Conservation (phyloP, 805 yeast genomes). For the Danielozyma ontarioensis region DNA sequence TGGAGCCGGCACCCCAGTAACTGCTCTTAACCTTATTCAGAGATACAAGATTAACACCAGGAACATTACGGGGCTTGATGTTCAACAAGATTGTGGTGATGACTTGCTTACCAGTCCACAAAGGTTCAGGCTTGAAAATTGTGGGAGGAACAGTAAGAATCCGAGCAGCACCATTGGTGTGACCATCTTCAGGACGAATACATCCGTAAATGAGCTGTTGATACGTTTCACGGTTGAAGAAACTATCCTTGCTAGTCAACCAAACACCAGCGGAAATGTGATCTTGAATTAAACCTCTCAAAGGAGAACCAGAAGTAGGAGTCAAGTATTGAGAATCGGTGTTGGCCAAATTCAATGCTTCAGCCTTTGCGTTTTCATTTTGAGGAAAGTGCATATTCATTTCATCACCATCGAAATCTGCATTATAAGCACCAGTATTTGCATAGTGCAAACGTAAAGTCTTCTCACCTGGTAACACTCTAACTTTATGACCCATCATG, state of each 20-base stretch:
- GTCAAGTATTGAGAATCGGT: constrained; percentile 97
- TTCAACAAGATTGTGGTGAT: constrained; percentile 88
- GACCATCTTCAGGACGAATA: constrained; percentile 96
- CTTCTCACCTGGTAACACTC: constrained; percentile 96
- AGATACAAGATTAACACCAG: constrained; percentile 83
- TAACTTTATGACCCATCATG: constrained; percentile 98
- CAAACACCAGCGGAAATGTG: constrained; percentile 99
- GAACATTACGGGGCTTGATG: constrained; percentile 79
- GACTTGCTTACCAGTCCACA: constrained; percentile 98
- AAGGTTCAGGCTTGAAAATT: constrained; percentile 73
- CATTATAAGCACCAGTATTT: constrained; percentile 97
- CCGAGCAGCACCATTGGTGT: constrained; percentile 59
- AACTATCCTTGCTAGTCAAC: constrained; percentile 89
- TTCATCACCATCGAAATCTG: constrained; percentile 99
- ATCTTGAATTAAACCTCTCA: constrained; percentile 98
- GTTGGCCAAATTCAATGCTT: constrained; percentile 90
- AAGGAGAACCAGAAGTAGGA: constrained; percentile 97
- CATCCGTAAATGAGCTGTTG: constrained; percentile 93
- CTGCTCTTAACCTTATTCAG: constrained; percentile 88
- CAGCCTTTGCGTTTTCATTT: constrained; percentile 94
- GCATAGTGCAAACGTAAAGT: constrained; percentile 96
- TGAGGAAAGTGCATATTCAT: constrained; percentile 99
- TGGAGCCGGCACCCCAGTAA: constrained; percentile 86
- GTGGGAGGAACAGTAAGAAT: constrained; percentile 87
- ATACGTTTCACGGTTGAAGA: constrained; percentile 85